Evolutionary conservation across 805 yeast genomes (phyloP).

Genomic region (Hanseniaspora valbyensis): DNA sequence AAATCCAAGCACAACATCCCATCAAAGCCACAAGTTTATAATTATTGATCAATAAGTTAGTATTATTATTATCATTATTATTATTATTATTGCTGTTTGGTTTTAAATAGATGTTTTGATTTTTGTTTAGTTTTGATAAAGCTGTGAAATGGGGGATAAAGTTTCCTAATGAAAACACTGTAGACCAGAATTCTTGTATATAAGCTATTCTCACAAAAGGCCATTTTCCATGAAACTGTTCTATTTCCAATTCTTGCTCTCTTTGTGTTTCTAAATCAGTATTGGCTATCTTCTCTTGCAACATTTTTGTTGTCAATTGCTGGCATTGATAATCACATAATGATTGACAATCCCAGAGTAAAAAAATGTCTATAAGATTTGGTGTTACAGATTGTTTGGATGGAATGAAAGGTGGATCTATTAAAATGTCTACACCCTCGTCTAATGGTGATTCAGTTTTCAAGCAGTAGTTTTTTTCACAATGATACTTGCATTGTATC

Average conservation of each 20-base stretch:
- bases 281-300: conserved; percentile 33
- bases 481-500: conserved; percentile 11
- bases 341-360: conserved; percentile 56
- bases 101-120: no score
- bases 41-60: conserved; percentile 19
- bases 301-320: conserved; percentile 46
- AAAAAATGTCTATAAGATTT: not conserved
- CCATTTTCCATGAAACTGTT: conserved; percentile 97
- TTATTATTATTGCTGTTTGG: no score
- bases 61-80: conserved; percentile 1
- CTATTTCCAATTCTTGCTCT: conserved; percentile 35
- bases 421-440: conserved; percentile 2
- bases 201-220: conserved; percentile 74
- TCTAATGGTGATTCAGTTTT: not conserved
- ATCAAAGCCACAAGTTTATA: conserved; percentile 38
- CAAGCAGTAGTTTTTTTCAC: conserved; percentile 1
- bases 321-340: conserved; percentile 95
- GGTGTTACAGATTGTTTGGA: not conserved
- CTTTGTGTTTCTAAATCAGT: conserved; percentile 32
- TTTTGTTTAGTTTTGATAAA: conserved; percentile 27
- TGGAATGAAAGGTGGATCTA: not conserved
- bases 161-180: conserved; percentile 64
- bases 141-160: conserved; percentile 53
- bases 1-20: conserved; percentile 80
- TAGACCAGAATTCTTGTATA: conserved; percentile 73